phyloP scores from a whole-genome alignment of 2,329 filamentous ascomycete species.

The Paecilomyces sp. region DNA sequence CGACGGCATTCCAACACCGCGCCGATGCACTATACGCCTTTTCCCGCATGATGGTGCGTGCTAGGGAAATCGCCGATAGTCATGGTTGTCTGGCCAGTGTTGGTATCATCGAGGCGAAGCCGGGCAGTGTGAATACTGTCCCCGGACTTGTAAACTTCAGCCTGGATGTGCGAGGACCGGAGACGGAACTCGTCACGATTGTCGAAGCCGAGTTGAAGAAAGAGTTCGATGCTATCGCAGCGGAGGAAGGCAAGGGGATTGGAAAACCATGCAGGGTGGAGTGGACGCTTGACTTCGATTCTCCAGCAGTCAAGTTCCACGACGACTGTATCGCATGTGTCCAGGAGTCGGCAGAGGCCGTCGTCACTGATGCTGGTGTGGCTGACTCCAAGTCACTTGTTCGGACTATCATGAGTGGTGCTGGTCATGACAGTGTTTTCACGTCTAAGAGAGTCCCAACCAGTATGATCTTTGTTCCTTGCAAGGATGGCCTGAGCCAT shows the following conservation, averaged over 20 bases:
- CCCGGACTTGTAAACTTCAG: constrained; percentile 61
- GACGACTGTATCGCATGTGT: constrained; percentile 61
- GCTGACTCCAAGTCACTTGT: constrained; percentile 35
- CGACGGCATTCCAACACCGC: constrained; percentile 60
- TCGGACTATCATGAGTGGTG: constrained; percentile 53
- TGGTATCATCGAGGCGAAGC: constrained; percentile 59
- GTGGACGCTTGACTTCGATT: constrained; percentile 56
- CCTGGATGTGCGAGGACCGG: constrained; percentile 55
- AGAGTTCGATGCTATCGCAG: constrained; percentile 55
- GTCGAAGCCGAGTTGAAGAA: constrained; percentile 50
- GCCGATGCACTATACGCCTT: constrained; percentile 63
- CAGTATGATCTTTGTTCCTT: constrained; percentile 62
- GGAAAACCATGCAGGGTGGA: constrained; percentile 48
- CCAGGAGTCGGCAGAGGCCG: constrained; percentile 49
- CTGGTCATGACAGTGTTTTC: constrained; percentile 61
- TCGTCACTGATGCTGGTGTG: constrained; percentile 46
- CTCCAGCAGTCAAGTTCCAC: constrained; percentile 58
- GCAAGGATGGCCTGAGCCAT: constrained; percentile 56
- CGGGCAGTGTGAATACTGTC: constrained; percentile 67
- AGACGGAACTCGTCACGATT: constrained; percentile 49
- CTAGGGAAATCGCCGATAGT: constrained; percentile 55
- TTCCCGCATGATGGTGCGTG: constrained; percentile 59
- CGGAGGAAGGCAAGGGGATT: constrained; percentile 47
- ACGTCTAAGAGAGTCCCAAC: constrained; percentile 54
- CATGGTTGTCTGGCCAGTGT: constrained; percentile 60